phyloP scores from a whole-genome alignment of 2,329 filamentous ascomycete species.

The Apiospora hydei region DNA sequence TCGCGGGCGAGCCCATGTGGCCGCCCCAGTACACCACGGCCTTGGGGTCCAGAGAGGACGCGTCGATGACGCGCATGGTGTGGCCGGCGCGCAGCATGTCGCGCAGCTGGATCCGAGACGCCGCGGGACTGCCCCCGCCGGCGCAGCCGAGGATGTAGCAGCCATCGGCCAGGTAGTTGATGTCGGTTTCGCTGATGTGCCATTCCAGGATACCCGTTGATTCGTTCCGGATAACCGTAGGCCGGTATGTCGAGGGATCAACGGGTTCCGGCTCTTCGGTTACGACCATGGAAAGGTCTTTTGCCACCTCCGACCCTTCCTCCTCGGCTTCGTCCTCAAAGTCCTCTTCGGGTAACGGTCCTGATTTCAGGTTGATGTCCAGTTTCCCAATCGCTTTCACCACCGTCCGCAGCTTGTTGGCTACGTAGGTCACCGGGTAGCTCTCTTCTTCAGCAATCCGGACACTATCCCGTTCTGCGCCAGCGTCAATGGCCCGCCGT shows the following conservation, averaged over 20 bases:
- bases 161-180: constrained; percentile 2
- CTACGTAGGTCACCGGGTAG: not conserved
- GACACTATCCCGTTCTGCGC: not conserved
- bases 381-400: constrained; percentile 1
- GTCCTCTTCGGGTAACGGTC: not conserved
- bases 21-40: constrained; percentile 18
- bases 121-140: not conserved
- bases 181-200: constrained; percentile 9
- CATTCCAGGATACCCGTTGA: not conserved
- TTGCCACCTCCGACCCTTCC: not conserved
- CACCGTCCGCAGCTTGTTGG: constrained; percentile 7
- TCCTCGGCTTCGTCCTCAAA: not conserved
- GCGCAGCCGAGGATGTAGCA: constrained; percentile 14
- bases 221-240: not conserved
- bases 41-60: not conserved
- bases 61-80: constrained; percentile 18
- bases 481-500: not conserved
- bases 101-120: not conserved
- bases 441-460: constrained; percentile 9
- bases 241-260: not conserved
- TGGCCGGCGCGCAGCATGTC: constrained; percentile 9
- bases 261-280: not conserved
- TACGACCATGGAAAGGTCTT: not conserved
- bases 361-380: not conserved
- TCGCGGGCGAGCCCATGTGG: constrained; percentile 2